Evolutionary conservation across 805 yeast genomes (phyloP), one percentile per base, ranked within the genome.

Genomic region (Zygosaccharomyces siamensis): DNA sequence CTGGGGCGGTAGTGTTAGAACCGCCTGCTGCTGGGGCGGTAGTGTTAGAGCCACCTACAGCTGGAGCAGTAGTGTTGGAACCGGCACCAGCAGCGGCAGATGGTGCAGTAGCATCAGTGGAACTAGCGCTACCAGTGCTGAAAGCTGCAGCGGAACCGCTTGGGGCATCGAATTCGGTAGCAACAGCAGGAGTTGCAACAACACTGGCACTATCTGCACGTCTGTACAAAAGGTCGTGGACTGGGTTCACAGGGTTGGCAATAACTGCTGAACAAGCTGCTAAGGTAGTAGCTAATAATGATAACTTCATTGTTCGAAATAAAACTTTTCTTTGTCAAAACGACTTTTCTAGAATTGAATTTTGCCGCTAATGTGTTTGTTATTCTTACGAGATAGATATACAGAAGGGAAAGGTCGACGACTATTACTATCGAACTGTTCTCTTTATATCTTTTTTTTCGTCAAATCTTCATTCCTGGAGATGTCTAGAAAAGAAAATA

Each of bases 241-340:
- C 42, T 11, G 55, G 53, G 16, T 46, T 32, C 16, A 45, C 45
- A 14, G 55, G 53, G 21, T 43, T 31, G 23, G 54, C 57, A 21
- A 46, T 27, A 32, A 47, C 47, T 12, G 48, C 20, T 18, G 50
- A 33, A 28, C 49, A 39, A 11, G 43, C 33, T 35, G 51, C 52
- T 31, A 54, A 26, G 11, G 49, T 35, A 27, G 49, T 23, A 27
- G 41, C 43, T 12, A 51, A 46, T 35, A 33, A 14, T 12, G 52
- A 37, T 18, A 52, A 40, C 43, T 43, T 47, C 55, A 47, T 50
- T 18, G 20, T 18, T 18, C 20, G 20, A 3, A 18, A 18, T 18
- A 18, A 18, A 18, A 18, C 20, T 18, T 18, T 18, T 18, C 20
- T 18, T 18, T 18, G 20, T 18, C 20, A 18, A 18, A 18, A 32